A percentile compares a stretch with the other conserved stretches of the same genome.
These are phyloP conservation scores for Bullera alba DNA, from an alignment of 768 basidiomycete species.

Conservation along the genomic window DNA sequence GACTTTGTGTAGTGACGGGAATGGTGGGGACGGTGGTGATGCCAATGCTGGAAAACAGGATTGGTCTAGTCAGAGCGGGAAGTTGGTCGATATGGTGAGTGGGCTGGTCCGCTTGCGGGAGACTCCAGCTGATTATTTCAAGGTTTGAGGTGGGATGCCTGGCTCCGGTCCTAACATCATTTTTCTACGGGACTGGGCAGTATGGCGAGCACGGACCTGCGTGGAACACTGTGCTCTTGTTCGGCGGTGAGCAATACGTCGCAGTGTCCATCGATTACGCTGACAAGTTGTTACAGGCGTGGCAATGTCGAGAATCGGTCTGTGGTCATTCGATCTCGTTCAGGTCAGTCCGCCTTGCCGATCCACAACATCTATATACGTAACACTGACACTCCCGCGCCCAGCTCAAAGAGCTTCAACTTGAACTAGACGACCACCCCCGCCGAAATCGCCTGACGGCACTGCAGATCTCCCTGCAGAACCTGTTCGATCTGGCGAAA, in stretches of 20 bases:
- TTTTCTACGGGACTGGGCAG: constrained; percentile 30
- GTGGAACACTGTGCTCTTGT: constrained; percentile 27
- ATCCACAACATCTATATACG: background rate
- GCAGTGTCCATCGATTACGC: background rate
- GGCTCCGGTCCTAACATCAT: constrained; percentile 30
- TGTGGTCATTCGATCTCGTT: constrained; percentile 44
- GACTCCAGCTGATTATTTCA: background rate
- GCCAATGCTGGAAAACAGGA: constrained; percentile 31
- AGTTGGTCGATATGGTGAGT: constrained; percentile 44
- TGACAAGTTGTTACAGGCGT: constrained; percentile 20
- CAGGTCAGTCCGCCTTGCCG: constrained; percentile 15
- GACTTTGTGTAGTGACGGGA: constrained; percentile 36
- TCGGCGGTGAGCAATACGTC: constrained; percentile 24
- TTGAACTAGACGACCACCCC: constrained; percentile 36
- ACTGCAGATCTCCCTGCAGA: constrained; percentile 39
- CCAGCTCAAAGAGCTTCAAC: constrained; percentile 40
- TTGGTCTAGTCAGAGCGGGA: constrained; percentile 42
- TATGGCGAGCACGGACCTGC: constrained; percentile 28
- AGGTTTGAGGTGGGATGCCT: constrained; percentile 42
- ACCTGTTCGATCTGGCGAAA: constrained; percentile 41
- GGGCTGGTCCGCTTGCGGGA: background rate
- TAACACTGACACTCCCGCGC: background rate
- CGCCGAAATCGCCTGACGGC: constrained; percentile 38
- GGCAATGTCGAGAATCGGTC: constrained; percentile 38
- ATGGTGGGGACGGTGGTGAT: constrained; percentile 42